Evolutionary conservation across 192 early-diverging fungal species (phyloP).

Genomic region (Podila minutissima): DNA sequence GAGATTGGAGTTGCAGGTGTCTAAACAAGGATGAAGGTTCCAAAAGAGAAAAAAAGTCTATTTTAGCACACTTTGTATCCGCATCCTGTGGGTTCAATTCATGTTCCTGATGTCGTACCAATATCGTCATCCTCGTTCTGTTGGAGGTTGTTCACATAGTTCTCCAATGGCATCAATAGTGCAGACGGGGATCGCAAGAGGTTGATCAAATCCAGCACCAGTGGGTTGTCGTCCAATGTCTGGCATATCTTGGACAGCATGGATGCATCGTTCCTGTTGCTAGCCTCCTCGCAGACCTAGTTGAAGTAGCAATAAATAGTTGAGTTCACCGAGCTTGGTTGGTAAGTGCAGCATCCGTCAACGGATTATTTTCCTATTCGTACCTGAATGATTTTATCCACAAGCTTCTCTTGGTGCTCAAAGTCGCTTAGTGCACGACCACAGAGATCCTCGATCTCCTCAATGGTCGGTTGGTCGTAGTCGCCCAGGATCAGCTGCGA

Average conservation of each 20-base stretch:
- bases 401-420: constrained; percentile 32
- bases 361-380: background rate
- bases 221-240: constrained; percentile 42
- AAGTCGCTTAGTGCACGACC: constrained; percentile 32
- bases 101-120: constrained; percentile 7
- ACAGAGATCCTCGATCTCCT: constrained; percentile 33
- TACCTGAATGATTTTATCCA: constrained; percentile 43
- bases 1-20: constrained; percentile 46
- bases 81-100: background rate
- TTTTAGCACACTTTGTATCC: no score
- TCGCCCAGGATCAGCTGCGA: background rate
- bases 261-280: constrained; percentile 22
- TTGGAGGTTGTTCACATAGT: constrained; percentile 41
- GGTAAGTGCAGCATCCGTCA: no score
- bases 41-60: background rate
- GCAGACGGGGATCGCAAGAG: constrained; percentile 30
- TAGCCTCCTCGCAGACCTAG: constrained; percentile 39
- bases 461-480: constrained; percentile 8
- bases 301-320: no score
- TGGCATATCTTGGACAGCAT: constrained; percentile 40
- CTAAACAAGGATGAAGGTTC: background rate
- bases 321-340: no score
- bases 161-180: constrained; percentile 29
- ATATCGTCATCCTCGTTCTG: constrained; percentile 47
- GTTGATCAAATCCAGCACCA: constrained; percentile 31